Conservation (phyloP, 768 basidiomycete genomes). For the Termitomyces sp. region DNA sequence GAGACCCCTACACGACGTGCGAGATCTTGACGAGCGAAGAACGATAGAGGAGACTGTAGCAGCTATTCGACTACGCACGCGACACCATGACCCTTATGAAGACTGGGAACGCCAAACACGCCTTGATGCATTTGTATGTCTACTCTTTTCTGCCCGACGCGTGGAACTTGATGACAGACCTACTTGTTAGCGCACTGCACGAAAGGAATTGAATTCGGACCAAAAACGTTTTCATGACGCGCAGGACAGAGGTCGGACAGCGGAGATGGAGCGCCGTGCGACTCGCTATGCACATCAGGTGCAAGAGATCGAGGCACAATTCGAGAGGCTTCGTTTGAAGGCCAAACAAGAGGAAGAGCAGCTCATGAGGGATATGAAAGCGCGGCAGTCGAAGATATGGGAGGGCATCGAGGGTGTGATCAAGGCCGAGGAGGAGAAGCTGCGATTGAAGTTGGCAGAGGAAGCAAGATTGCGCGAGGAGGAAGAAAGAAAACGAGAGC, state of each 20-base stretch:
- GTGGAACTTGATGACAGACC: neutral
- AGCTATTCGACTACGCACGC: constrained; percentile 47
- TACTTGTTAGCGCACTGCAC: constrained; percentile 37
- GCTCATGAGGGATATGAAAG: constrained; percentile 44
- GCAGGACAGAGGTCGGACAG: constrained; percentile 39
- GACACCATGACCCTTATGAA: constrained; percentile 54
- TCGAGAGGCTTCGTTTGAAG: constrained; percentile 39
- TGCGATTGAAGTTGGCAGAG: constrained; percentile 47
- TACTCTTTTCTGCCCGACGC: neutral
- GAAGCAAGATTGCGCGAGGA: constrained; percentile 51
- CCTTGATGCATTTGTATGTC: constrained; percentile 48
- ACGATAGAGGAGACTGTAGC: constrained; percentile 47
- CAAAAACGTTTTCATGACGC: constrained; percentile 34
- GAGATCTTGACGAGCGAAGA: constrained; percentile 36
- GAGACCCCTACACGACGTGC: constrained; percentile 22
- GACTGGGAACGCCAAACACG: constrained; percentile 53
- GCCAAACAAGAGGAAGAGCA: constrained; percentile 44
- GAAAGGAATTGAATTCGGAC: constrained; percentile 33
- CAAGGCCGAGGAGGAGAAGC: constrained; percentile 58
- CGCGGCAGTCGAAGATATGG: constrained; percentile 51
- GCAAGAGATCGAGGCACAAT: constrained; percentile 43
- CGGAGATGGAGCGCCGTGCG: constrained; percentile 32
- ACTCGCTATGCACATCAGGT: constrained; percentile 46
- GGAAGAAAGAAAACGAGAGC: constrained; percentile 43
- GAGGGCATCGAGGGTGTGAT: constrained; percentile 62